Percentiles rank a stretch among this genome's conserved stretches.
Conservation (phyloP, 805 yeast genomes). For the Cyberlindnera suaveolens region DNA sequence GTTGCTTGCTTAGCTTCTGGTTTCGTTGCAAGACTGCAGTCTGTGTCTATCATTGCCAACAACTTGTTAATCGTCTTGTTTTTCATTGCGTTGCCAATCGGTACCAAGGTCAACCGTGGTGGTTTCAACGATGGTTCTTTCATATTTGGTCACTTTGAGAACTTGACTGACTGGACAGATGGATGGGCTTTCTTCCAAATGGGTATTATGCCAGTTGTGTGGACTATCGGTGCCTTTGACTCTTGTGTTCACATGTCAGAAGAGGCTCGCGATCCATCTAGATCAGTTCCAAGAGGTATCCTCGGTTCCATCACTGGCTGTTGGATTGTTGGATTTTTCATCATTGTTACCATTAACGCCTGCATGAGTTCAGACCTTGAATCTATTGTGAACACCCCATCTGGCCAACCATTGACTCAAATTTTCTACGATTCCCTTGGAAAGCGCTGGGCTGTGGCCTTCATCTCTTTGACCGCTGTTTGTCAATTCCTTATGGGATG, state of each 20-base stretch:
- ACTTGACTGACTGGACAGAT: conserved; percentile 44
- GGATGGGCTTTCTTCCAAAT: conserved; percentile 50
- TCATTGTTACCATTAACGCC: conserved; percentile 48
- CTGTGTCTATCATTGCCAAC: conserved; percentile 47
- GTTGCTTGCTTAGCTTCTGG: conserved; percentile 49
- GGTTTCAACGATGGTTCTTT: conserved; percentile 38
- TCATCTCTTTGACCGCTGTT: conserved; percentile 50
- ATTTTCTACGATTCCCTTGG: conserved; percentile 58
- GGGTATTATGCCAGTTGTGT: conserved; percentile 57
- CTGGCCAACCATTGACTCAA: conserved; percentile 65
- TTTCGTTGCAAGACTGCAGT: conserved; percentile 48
- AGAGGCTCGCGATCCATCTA: conserved; percentile 56
- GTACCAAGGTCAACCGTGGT: conserved; percentile 28
- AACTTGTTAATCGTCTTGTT: conserved; percentile 37
- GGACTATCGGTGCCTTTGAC: conserved; percentile 74
- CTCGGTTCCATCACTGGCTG: conserved; percentile 49
- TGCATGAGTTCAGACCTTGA: conserved; percentile 41
- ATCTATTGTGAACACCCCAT: conserved; percentile 34
- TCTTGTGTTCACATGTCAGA: conserved; percentile 67
- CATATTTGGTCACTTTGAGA: conserved; percentile 48
- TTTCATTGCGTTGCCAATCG: conserved; percentile 54
- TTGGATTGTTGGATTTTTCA: conserved; percentile 50
- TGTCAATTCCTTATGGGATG: conserved; percentile 69
- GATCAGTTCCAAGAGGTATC: conserved; percentile 61
- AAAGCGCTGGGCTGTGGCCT: conserved; percentile 58